A percentile compares a stretch with the other conserved stretches of the same genome.
phyloP scores from a whole-genome alignment of 1,139 yeast species.

The Nakaseomyces glabratus region DNA sequence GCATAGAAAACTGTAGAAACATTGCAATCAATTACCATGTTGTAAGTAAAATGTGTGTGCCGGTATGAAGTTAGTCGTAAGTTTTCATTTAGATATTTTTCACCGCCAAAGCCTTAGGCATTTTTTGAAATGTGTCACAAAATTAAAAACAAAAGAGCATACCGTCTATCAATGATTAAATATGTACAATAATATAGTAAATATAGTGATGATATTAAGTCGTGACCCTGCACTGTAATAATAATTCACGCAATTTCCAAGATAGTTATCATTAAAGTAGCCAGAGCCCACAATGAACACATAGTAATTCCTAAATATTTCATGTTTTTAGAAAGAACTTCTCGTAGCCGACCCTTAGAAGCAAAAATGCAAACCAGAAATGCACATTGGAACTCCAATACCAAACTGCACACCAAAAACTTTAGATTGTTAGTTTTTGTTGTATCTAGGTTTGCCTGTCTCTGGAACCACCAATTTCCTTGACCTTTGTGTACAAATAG shows the following conservation, averaged over 20 bases:
- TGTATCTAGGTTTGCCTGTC: constrained; percentile 17
- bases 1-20: too few species aligned
- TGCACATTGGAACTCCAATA: constrained; percentile 19
- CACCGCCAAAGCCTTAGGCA: too few species aligned
- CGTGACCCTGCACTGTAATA: too few species aligned
- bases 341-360: constrained; percentile 11
- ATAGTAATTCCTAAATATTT: constrained; percentile 22
- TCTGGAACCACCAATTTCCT: constrained; percentile 21
- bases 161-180: too few species aligned
- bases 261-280: constrained; percentile 23
- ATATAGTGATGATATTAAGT: too few species aligned
- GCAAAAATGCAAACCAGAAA: constrained; percentile 17
- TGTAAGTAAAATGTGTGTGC: too few species aligned
- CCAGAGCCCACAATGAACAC: constrained; percentile 27
- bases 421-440: constrained; percentile 15
- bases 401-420: constrained; percentile 21
- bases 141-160: too few species aligned
- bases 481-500: constrained; percentile 17
- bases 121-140: too few species aligned
- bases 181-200: too few species aligned
- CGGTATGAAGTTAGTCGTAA: too few species aligned
- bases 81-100: too few species aligned
- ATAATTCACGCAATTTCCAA: constrained; percentile 17
- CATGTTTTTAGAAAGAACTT: constrained; percentile 14
- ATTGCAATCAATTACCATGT: too few species aligned